Percentiles rank a stretch among this genome's conserved stretches.
These are phyloP conservation scores for Nakazawaea wickerhamii DNA, from an alignment of 805 yeast genomes.

Conservation along the genomic window DNA sequence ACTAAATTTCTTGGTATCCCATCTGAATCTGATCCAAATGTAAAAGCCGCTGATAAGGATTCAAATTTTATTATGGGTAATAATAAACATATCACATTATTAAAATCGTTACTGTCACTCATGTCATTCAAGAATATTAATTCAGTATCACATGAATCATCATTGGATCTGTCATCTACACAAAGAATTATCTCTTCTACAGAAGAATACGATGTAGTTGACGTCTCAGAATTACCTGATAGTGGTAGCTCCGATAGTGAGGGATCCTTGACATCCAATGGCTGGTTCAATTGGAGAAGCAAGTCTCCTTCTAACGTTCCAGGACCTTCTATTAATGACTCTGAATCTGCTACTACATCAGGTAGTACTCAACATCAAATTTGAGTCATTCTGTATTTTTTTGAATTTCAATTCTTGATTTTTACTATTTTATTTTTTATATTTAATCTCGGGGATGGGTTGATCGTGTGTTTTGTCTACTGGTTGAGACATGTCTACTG, in stretches of 20 bases:
- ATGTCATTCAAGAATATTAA: neutral
- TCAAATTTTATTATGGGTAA: neutral
- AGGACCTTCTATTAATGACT: no score
- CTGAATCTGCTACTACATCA: no score
- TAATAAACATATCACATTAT: constrained; percentile 13
- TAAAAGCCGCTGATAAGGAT: no score
- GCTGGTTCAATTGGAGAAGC: constrained; percentile 13
- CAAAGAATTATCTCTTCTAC: constrained; percentile 12
- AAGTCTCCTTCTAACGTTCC: no score
- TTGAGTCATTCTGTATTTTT: no score
- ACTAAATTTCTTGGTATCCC: neutral
- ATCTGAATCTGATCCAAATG: neutral
- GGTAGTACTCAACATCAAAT: no score
- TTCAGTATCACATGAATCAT: neutral
- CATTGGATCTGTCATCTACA: constrained; percentile 5
- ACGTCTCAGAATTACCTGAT: constrained; percentile 13
- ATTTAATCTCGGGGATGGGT: no score
- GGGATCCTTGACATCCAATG: constrained; percentile 7
- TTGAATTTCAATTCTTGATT: no score
- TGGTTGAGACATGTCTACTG: no score
- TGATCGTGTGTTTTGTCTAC: no score
- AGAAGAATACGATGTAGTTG: constrained; percentile 45
- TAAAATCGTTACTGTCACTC: constrained; percentile 16
- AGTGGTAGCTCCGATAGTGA: constrained; percentile 14
- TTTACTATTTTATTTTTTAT: no score